phyloP scores from a whole-genome alignment of 768 basidiomycete species.

The Dacryopinax primogenitus region DNA sequence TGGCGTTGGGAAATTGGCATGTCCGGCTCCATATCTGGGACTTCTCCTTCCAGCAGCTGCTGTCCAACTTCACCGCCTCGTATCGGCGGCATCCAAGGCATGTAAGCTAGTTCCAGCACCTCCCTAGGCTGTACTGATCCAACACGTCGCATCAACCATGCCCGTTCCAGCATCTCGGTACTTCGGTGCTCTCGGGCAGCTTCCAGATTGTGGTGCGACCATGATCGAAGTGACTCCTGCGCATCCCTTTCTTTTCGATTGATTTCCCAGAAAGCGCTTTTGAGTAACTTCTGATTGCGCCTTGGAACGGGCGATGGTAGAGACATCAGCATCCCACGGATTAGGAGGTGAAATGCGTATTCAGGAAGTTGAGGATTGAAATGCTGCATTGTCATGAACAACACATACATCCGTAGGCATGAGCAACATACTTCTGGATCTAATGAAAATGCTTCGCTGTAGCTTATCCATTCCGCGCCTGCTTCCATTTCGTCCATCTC shows the following conservation, averaged over 20 bases:
- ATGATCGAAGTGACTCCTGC: neutral
- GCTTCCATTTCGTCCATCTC: conserved; percentile 61
- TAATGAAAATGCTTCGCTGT: conserved; percentile 51
- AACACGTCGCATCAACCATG: conserved; percentile 42
- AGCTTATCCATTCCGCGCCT: conserved; percentile 63
- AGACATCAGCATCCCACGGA: conserved; percentile 72
- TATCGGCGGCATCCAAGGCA: conserved; percentile 8
- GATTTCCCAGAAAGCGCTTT: conserved; percentile 73
- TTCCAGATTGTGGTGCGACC: neutral
- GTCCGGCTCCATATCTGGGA: conserved; percentile 11
- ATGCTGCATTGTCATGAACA: neutral
- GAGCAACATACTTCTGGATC: conserved; percentile 11
- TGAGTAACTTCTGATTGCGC: conserved; percentile 67
- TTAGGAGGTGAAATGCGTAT: conserved; percentile 72
- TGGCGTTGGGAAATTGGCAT: neutral
- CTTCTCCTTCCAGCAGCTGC: conserved; percentile 16
- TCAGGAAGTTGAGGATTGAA: conserved; percentile 36
- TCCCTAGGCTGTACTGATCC: conserved; percentile 35
- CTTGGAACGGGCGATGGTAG: conserved; percentile 77
- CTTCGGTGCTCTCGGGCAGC: conserved; percentile 14
- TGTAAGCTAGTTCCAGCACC: conserved; percentile 33
- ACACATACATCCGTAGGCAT: neutral
- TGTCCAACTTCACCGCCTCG: conserved; percentile 20
- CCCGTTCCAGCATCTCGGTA: conserved; percentile 50
- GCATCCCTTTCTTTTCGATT: conserved; percentile 24